phyloP scores from a whole-genome alignment of 1,284 basidiomycete species.

The Cutaneotrichosporon sp. region DNA sequence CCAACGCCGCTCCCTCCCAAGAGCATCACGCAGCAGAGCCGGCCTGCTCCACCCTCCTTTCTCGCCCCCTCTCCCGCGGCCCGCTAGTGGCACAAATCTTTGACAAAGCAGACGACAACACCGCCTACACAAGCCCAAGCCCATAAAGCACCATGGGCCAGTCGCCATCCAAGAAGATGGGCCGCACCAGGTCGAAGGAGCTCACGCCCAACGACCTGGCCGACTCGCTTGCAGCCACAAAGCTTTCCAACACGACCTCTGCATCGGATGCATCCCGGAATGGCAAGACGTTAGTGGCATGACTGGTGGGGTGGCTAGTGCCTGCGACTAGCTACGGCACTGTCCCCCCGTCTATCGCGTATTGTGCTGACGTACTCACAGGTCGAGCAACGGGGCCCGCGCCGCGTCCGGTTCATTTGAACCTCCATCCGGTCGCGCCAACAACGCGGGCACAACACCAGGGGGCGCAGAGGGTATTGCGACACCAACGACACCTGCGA shows the following conservation, averaged over 20 bases:
- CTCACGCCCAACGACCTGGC: slow-evolving; percentile 42
- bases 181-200: slow-evolving; percentile 49
- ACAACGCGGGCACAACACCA: neutral
- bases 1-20: no score
- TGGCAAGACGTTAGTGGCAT: slow-evolving; percentile 9
- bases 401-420: no score
- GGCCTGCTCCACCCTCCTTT: no score
- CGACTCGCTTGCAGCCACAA: slow-evolving; percentile 35
- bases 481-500: slow-evolving; percentile 35
- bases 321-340: neutral
- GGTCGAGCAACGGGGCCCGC: slow-evolving; percentile 1
- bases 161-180: slow-evolving; percentile 49
- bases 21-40: no score
- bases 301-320: no score
- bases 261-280: slow-evolving; percentile 7
- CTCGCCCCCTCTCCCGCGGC: no score
- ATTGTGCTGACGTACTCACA: neutral
- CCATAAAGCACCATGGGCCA: slow-evolving; percentile 42
- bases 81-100: no score
- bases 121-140: no score
- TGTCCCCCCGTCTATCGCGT: neutral
- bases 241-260: slow-evolving; percentile 11
- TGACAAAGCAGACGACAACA: no score
- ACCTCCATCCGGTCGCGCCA: neutral
- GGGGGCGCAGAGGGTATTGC: neutral